These are phyloP conservation scores for Rosa hybrid DNA, from an alignment of 331 rosid genomes.

Conservation along the genomic window DNA sequence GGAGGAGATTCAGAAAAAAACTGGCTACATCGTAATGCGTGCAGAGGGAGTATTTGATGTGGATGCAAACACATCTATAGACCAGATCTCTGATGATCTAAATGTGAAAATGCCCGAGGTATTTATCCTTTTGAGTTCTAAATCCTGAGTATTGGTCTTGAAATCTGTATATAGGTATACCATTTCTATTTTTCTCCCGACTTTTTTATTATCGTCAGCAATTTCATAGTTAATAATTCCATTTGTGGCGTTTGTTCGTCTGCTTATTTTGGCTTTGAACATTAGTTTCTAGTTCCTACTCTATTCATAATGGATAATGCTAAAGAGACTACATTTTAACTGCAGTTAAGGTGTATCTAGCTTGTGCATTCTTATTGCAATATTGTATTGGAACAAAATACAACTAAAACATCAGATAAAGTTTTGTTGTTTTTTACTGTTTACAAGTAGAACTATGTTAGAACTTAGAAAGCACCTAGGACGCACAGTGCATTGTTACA, in stretches of 20 bases:
- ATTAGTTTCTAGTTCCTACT: neutral
- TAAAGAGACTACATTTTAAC: neutral
- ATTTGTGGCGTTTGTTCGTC: neutral
- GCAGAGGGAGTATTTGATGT: constrained; percentile 94
- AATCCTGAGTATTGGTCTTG: constrained; percentile 3
- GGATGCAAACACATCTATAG: constrained; percentile 96
- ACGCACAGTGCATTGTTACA: neutral
- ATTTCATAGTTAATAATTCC: neutral
- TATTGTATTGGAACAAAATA: neutral
- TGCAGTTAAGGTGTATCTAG: neutral
- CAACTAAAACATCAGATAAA: neutral
- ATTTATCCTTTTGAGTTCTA: neutral
- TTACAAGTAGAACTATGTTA: neutral
- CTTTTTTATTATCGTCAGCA: neutral
- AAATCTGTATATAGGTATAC: neutral
- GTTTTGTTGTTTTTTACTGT: neutral
- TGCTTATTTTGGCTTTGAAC: neutral
- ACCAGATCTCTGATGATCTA: constrained; percentile 97
- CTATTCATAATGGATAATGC: neutral
- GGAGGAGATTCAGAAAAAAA: constrained; percentile 99
- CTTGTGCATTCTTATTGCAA: neutral
- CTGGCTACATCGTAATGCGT: constrained; percentile 96
- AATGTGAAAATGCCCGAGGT: constrained; percentile 96
- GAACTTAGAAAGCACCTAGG: neutral
- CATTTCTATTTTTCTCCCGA: neutral